These are phyloP conservation scores for Hericium coralloides DNA, from an alignment of 768 basidiomycete genomes.

Conservation along the genomic window DNA sequence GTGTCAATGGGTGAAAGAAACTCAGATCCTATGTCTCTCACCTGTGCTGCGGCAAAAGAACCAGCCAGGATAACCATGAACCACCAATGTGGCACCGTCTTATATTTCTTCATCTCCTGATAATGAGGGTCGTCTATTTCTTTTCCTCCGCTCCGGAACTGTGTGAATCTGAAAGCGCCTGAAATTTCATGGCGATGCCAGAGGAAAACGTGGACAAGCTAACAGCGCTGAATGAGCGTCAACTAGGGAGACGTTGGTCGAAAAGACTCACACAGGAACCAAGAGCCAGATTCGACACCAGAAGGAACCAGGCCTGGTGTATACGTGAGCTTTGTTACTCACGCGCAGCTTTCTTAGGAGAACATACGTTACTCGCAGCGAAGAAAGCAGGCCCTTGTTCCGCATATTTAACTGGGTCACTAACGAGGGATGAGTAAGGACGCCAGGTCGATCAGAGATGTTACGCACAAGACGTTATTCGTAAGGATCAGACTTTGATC, in stretches of 20 bases:
- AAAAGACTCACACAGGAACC: slow-evolving; percentile 17
- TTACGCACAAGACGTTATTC: slow-evolving; percentile 14
- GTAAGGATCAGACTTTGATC: slow-evolving; percentile 22
- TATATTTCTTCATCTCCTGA: slow-evolving; percentile 15
- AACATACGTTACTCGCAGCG: slow-evolving; percentile 22
- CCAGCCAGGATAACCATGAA: slow-evolving; percentile 14
- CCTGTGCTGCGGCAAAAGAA: slow-evolving; percentile 18
- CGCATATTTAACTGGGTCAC: slow-evolving; percentile 17
- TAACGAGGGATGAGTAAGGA: slow-evolving; percentile 8
- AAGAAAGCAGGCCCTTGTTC: slow-evolving; percentile 24
- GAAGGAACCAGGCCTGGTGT: slow-evolving; percentile 21
- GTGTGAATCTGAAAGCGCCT: not conserved
- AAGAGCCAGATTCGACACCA: slow-evolving; percentile 26
- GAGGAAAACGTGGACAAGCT: slow-evolving; percentile 24
- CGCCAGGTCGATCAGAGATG: slow-evolving; percentile 15
- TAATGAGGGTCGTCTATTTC: slow-evolving; percentile 13
- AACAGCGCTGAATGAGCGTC: not conserved
- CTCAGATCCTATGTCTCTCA: not conserved
- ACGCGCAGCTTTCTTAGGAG: not conserved
- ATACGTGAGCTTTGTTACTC: not conserved
- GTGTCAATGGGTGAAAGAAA: too few species aligned
- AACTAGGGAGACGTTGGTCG: too few species aligned
- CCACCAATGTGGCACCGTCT: slow-evolving; percentile 17
- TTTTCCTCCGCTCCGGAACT: not conserved
- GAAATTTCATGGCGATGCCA: slow-evolving; percentile 26